Evolutionary conservation across 2,329 filamentous ascomycete genomes (phyloP).

Genomic region (Colletotrichum euphorbiae): DNA sequence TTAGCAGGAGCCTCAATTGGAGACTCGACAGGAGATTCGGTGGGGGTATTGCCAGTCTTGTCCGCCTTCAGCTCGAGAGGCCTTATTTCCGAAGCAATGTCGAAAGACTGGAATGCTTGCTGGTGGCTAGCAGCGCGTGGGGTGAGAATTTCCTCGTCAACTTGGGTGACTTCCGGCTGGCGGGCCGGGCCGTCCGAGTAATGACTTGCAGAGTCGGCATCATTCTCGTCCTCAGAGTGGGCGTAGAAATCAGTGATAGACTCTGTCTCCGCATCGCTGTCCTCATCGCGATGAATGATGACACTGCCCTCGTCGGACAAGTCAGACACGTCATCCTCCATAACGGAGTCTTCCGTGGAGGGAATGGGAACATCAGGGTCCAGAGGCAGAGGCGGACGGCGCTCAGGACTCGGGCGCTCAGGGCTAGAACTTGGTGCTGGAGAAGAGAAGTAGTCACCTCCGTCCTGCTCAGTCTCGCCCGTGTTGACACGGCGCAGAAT

Average conservation of each 20-base stretch:
- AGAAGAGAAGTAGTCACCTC: slow-evolving; percentile 71
- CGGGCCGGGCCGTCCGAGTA: slow-evolving; percentile 59
- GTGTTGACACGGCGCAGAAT: slow-evolving; percentile 90
- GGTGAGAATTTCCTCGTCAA: slow-evolving; percentile 62
- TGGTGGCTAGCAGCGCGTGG: slow-evolving; percentile 60
- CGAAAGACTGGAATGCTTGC: slow-evolving; percentile 41
- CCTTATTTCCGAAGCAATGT: slow-evolving; percentile 33
- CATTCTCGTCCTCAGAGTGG: slow-evolving; percentile 60
- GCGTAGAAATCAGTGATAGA: slow-evolving; percentile 75
- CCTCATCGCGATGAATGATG: slow-evolving; percentile 75
- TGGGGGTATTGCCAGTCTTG: slow-evolving; percentile 40
- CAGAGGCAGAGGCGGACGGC: slow-evolving; percentile 67
- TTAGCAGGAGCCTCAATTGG: not conserved
- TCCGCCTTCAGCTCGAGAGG: slow-evolving; percentile 37
- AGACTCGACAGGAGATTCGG: slow-evolving; percentile 41
- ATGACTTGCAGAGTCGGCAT: slow-evolving; percentile 66
- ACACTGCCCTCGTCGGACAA: slow-evolving; percentile 66
- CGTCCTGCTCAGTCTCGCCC: slow-evolving; percentile 62
- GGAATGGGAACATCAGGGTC: slow-evolving; percentile 93
- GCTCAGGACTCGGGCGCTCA: slow-evolving; percentile 56
- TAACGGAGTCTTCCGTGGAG: slow-evolving; percentile 79
- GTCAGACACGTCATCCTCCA: slow-evolving; percentile 53
- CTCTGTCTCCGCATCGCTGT: slow-evolving; percentile 73
- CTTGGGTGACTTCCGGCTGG: slow-evolving; percentile 31
- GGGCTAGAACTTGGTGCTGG: slow-evolving; percentile 69